Evolutionary conservation across 2,329 filamentous ascomycete genomes (phyloP), one percentile per base, ranked within the genome.

Genomic region (Stagonosporopsis chrysanthemi): DNA sequence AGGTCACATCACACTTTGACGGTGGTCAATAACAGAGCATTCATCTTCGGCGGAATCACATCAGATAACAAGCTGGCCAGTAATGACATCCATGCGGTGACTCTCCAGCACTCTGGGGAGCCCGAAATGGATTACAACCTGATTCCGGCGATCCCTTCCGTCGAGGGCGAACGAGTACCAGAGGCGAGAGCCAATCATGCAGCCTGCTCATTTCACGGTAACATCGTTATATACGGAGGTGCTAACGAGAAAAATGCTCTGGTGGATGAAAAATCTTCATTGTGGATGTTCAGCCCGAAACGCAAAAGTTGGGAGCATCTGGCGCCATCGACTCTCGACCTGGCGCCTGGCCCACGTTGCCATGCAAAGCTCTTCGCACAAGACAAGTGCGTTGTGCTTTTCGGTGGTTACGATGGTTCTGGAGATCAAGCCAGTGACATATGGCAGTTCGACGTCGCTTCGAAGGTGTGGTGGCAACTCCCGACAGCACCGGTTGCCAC

Each of bases 21-120:
- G 1, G 67, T 79, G 1, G 65, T 80, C 29, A 63, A 69, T 36
- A 75, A 79, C 62, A 79, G 78, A 60, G 78, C 78, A 5, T 80
- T 78, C 61, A 74, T 81, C 23, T 81, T 80, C 53, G 79, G 79
- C 35, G 79, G 79, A 43, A 69, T 74, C 33, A 76, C 73, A 23
- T 60, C 69, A 1, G 65, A 69, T 6, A 71, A 70, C n/a, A 65
- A 70, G 24, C 56, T 79, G 14, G 76, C 77, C 4, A 75, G 73
- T 52, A 80, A 76, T 46, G 79, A 81, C 14, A 70, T 80, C 1
- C 79, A 81, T 50, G 69, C 71, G 3, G 60, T 81, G 33, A 77
- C 75, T 5, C 71, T 72, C 26, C 70, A 65, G 36, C 58, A 67
- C n/a, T 68, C 71, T 64, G 52, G 70, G 51, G 56, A 68, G 38